Evolutionary conservation across 768 basidiomycete species (phyloP).

Genomic region (Lentinus tigrinus): DNA sequence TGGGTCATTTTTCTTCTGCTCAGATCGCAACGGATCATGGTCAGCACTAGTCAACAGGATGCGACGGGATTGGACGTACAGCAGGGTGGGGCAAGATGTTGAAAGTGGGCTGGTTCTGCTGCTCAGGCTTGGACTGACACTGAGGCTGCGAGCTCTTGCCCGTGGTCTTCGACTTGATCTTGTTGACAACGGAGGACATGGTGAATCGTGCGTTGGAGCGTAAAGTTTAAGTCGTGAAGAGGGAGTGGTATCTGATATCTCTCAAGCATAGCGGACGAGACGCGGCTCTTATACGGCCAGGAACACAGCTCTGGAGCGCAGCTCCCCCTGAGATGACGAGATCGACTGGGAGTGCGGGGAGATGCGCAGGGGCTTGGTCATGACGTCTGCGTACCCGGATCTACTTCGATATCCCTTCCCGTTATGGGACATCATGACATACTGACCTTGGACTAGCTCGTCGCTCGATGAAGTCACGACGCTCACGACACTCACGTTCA

Average conservation of each 20-base stretch:
- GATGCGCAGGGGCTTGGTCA: slow-evolving; percentile 11
- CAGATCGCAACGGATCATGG: no score
- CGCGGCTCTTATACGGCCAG: background rate
- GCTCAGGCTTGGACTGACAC: background rate
- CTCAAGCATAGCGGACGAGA: background rate
- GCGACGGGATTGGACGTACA: slow-evolving; percentile 3
- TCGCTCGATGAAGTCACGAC: background rate
- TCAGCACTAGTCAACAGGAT: background rate
- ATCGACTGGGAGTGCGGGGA: slow-evolving; percentile 2
- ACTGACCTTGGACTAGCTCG: background rate
- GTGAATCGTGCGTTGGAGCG: background rate
- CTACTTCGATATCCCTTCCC: slow-evolving; percentile 1
- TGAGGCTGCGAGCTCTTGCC: background rate
- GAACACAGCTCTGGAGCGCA: slow-evolving; percentile 2
- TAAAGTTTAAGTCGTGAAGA: background rate
- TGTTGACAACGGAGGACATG: slow-evolving; percentile 21
- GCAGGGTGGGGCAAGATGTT: slow-evolving; percentile 63
- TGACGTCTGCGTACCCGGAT: slow-evolving; percentile 16
- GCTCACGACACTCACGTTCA: background rate
- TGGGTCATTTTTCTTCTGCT: slow-evolving; percentile 61
- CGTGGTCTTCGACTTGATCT: slow-evolving; percentile 19
- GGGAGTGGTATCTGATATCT: background rate
- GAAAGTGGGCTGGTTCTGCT: slow-evolving; percentile 40
- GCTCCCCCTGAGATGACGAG: slow-evolving; percentile 7
- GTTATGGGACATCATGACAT: background rate